Evolutionary conservation across 805 yeast species (phyloP), one percentile per base, ranked within the genome.

Genomic region (Dipodascopsis uninucleata): DNA sequence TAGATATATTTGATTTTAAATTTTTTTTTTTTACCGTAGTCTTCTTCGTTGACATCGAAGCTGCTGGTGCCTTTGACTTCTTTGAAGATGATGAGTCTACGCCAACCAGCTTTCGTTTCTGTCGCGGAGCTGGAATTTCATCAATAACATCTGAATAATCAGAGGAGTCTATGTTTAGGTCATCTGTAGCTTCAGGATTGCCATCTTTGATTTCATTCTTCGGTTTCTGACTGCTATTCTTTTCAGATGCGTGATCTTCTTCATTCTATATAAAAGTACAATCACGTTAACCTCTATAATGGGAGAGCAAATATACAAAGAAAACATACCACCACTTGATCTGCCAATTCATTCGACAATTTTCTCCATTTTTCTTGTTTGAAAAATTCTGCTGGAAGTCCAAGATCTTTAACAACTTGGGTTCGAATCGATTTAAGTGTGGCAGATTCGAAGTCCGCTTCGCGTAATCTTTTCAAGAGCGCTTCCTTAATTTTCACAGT

Each of bases 391-490:
- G 21, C 35, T 5, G 39, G 53, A 12, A 58, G 45, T 9, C 28
- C 38, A 16, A 53, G 42, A 28, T 47, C 36, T 18, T 23, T 32
- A 25, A 36, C 49, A 17, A 57, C 61, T 12, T 29, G 36, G 10
- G 29, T 18, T 28, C 58, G 42, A 10, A 57, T 53, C 8, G 41
- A 20, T 28, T 36, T 41, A 24, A 56, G 33, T 8, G 58, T 51
- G n/a, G 50, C 51, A 8, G 41, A 41, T 2, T 53, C 55, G 14
- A 57, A 33, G 34, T 55, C 59, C 1, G 58, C 59, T 18, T 33
- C 21, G 12, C 31, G 32, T 2, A 58, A 48, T 22, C 44, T 38
- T 16, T 20, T 22, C 16, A 31, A 21, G 20, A 53, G 17, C 5
- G 44, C 47, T 16, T 36, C 21, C 28, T 26, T 43, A n/a, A 49